phyloP scores from a whole-genome alignment of 2,329 filamentous ascomycete genomes.

The Cladorrhinum sp. region DNA sequence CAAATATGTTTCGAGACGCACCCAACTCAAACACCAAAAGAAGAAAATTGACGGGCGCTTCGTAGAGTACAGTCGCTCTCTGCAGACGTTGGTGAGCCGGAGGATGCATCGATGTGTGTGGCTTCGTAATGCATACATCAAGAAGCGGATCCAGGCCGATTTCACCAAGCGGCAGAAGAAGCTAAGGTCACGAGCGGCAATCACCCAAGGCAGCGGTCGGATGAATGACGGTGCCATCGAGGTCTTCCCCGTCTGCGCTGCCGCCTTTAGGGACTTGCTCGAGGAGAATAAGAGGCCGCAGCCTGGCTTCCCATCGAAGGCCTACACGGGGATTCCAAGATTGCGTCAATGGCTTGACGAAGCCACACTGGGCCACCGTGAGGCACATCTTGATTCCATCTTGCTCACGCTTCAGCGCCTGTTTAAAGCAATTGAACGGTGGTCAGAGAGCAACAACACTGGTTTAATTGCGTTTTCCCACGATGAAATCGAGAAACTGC shows the following conservation, averaged over 20 bases:
- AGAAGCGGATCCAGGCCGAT: constrained; percentile 5
- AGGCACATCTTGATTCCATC: constrained; percentile 10
- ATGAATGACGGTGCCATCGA: constrained; percentile 1
- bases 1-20: too few species aligned
- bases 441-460: constrained; percentile 5
- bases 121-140: constrained; percentile 13
- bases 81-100: constrained; percentile 7
- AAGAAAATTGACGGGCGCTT: too few species aligned
- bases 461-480: constrained; percentile 4
- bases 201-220: not conserved
- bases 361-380: not conserved
- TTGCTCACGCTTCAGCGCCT: constrained; percentile 2
- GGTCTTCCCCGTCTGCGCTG: constrained; percentile 15
- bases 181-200: not conserved
- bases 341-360: constrained; percentile 16
- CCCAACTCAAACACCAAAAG: constrained; percentile 1
- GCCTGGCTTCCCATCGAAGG: constrained; percentile 9
- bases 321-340: constrained; percentile 11
- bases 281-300: constrained; percentile 1
- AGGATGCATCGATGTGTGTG: constrained; percentile 7
- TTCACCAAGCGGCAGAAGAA: constrained; percentile 8
- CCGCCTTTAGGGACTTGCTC: constrained; percentile 8
- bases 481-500: not conserved
- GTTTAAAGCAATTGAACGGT: constrained; percentile 4
- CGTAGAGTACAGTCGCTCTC: not conserved